Base-by-base conservation (phyloP, 805 yeast genomes). In the Candida ponderosae region DNA sequence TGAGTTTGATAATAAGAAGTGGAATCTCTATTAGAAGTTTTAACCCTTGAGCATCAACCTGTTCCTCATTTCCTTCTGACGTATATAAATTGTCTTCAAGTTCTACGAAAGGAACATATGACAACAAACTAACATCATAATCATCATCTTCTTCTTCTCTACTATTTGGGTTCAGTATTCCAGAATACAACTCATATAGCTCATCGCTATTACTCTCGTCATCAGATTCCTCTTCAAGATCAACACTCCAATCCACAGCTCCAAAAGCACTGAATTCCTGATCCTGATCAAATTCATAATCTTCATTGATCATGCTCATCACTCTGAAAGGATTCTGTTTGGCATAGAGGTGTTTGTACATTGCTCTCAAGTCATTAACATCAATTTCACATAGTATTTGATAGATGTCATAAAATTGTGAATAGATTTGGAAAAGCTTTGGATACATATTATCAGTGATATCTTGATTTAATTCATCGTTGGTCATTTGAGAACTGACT, bases 311-410 rank as follows among this genome's bases (percentile, higher is more conserved):
- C 20, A 7, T 10, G 6, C 33, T 27, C 6, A 33, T 18, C 1
- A 32, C 28, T 9, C 17, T 15, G 1, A 34, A 38, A 13, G 32
- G 33, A 18, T 24, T 32, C 8, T 33, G 24, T 7, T 30, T 37
- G 9, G 31, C 40, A 24, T 33, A 36, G 18, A 50, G 16, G 27
- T 42, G 35, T 18, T 47, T 47, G 37, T 40, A 43, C 4, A 49
- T 34, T 7, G 49, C 47, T 23, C 42, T 31, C 29, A 37, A 48
- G 29, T 51, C 54, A 30, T 36, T 38, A 17, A 40, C 39, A 15
- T 43, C 30, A 37, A 48, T 34, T 18, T 32, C 35, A 27, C 42
- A 42, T 15, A 51, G 14, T 5, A 48, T 35, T 3, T 44, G 47
- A 32, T 37, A 45, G 3, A 47, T 32, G 5, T 36, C 40, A 11